These are phyloP conservation scores for Aspergillus conjunctus DNA, from an alignment of 495 filamentous ascomycete genomes.

Conservation along the genomic window DNA sequence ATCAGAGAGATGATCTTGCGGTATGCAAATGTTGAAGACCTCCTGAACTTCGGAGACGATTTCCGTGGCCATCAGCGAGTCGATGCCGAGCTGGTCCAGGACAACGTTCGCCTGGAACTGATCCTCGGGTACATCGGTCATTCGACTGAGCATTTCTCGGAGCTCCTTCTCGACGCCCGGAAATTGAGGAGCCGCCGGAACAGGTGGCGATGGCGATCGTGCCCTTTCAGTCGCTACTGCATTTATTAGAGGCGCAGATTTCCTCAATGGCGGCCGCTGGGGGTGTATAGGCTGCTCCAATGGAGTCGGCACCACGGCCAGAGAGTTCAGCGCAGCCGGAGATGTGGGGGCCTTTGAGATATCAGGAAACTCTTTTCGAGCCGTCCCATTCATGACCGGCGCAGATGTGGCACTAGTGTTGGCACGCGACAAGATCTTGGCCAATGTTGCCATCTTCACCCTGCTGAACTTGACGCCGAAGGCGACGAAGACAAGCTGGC, in stretches of 20 bases:
- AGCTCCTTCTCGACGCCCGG: constrained; percentile 1
- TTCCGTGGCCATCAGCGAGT: constrained; percentile 47
- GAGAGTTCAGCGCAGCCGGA: too few species aligned
- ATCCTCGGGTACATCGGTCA: constrained; percentile 30
- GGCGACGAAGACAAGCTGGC: constrained; percentile 28
- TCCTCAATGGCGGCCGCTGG: too few species aligned
- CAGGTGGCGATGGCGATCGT: background rate
- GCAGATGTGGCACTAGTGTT: constrained; percentile 12
- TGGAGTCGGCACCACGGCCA: too few species aligned
- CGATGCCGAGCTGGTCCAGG: constrained; percentile 41
- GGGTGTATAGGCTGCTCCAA: too few species aligned
- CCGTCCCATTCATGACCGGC: background rate
- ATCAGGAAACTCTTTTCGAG: too few species aligned
- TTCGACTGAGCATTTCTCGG: constrained; percentile 24
- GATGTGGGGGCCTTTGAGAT: too few species aligned
- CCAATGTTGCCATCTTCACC: constrained; percentile 29
- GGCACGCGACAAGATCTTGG: constrained; percentile 21
- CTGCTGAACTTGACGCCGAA: constrained; percentile 35
- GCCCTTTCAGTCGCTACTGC: too few species aligned
- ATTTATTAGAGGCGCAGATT: too few species aligned
- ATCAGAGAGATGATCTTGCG: background rate
- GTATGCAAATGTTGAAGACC: constrained; percentile 19
- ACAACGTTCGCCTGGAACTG: constrained; percentile 24
- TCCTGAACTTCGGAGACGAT: constrained; percentile 37
- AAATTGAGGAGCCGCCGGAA: background rate